Conservation (phyloP, 1,139 yeast species). For the Kurtzmaniella natalensis region DNA sequence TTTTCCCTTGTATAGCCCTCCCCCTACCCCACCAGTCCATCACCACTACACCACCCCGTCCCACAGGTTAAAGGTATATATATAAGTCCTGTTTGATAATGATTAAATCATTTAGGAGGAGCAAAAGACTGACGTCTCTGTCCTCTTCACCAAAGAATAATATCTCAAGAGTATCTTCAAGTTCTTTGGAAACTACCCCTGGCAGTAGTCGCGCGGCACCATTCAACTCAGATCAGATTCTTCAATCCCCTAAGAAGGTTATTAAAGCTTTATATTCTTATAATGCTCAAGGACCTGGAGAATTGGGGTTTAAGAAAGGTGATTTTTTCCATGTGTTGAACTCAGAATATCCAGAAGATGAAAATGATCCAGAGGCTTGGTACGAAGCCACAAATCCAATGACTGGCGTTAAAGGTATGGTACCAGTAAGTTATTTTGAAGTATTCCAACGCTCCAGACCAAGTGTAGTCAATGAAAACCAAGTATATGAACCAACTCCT, state of each 20-base stretch:
- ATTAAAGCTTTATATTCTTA: slow-evolving; percentile 81
- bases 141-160: slow-evolving; percentile 30
- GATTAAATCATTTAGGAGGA: slow-evolving; percentile 43
- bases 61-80: too few species aligned
- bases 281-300: slow-evolving; percentile 77
- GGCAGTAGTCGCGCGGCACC: slow-evolving; percentile 5
- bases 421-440: slow-evolving; percentile 82
- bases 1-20: too few species aligned
- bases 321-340: slow-evolving; percentile 83
- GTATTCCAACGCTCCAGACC: slow-evolving; percentile 61
- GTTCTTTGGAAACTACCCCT: slow-evolving; percentile 8
- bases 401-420: slow-evolving; percentile 74
- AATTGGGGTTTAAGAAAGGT: slow-evolving; percentile 71
- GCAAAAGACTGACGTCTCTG: slow-evolving; percentile 37
- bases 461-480: slow-evolving; percentile 10
- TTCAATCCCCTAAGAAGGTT: slow-evolving; percentile 67
- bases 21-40: background rate
- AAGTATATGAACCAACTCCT: slow-evolving; percentile 6
- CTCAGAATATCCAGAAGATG: slow-evolving; percentile 45
- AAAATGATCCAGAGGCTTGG: slow-evolving; percentile 55
- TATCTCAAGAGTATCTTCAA: slow-evolving; percentile 30
- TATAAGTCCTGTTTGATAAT: too few species aligned
- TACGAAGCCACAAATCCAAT: slow-evolving; percentile 89
- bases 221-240: slow-evolving; percentile 15
- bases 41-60: background rate